Conservation (phyloP, 2,329 filamentous ascomycete genomes). For the Pseudocercospora cruenta region DNA sequence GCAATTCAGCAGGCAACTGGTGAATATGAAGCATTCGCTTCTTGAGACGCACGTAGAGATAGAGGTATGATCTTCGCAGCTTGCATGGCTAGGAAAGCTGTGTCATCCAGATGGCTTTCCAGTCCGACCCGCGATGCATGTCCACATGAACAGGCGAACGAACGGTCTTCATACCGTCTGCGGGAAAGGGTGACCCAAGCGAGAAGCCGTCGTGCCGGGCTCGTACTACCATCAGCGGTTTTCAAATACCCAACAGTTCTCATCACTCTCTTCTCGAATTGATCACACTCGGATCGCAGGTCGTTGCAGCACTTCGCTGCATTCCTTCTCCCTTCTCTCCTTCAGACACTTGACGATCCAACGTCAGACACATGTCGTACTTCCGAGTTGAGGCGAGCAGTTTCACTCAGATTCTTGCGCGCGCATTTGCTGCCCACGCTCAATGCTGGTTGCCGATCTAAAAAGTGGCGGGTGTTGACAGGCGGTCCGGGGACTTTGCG, state of each 20-base stretch:
- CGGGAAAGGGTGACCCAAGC: neutral
- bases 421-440: neutral
- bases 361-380: neutral
- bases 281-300: neutral
- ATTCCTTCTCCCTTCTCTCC: too few relatives aligned
- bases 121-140: too few relatives aligned
- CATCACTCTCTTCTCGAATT: neutral
- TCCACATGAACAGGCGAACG: too few relatives aligned
- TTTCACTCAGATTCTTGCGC: too few relatives aligned
- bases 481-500: neutral
- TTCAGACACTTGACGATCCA: neutral
- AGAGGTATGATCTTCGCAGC: too few relatives aligned
- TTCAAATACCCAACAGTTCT: neutral
- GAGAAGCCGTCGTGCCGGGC: neutral
- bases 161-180: neutral
- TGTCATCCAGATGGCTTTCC: too few relatives aligned
- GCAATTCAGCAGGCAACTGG: too few relatives aligned
- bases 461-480: slow-evolving; percentile 3
- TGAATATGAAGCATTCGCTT: too few relatives aligned
- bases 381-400: neutral
- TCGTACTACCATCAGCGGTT: neutral
- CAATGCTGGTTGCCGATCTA: neutral
- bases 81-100: too few relatives aligned
- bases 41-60: too few relatives aligned
- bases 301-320: too few relatives aligned